Percentiles rank a stretch among this genome's conserved stretches.
phyloP scores from a whole-genome alignment of 2,329 filamentous ascomycete genomes.

The Trichoderma sp. region DNA sequence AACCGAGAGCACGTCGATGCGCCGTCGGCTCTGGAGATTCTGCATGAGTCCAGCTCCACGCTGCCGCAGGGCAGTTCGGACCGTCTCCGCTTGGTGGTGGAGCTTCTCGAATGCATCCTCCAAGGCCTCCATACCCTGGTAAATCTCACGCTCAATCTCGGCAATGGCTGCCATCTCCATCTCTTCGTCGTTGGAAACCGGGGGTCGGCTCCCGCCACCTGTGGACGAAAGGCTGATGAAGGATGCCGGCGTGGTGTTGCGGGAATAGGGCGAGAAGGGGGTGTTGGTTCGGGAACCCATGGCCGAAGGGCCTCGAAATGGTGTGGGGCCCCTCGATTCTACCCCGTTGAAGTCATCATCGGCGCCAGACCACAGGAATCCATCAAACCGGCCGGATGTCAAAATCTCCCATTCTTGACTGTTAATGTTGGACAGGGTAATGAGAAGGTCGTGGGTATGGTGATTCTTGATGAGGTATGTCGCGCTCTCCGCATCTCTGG shows the following conservation, averaged over 20 bases:
- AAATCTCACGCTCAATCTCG: constrained; percentile 91
- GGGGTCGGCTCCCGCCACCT: constrained; percentile 44
- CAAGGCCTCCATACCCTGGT: constrained; percentile 86
- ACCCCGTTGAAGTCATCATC: constrained; percentile 55
- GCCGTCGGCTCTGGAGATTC: constrained; percentile 59
- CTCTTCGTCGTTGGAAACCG: constrained; percentile 89
- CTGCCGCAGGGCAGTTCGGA: constrained; percentile 75
- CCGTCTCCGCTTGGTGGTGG: constrained; percentile 79
- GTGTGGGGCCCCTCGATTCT: constrained; percentile 56
- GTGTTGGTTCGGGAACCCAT: constrained; percentile 46
- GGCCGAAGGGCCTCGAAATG: constrained; percentile 44
- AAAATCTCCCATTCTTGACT: constrained; percentile 96
- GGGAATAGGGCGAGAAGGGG: constrained; percentile 51
- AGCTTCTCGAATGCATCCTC: constrained; percentile 92
- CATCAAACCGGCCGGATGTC: constrained; percentile 89
- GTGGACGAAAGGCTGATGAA: constrained; percentile 58
- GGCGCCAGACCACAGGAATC: constrained; percentile 90
- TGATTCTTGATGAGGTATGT: constrained; percentile 84
- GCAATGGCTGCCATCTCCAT: constrained; percentile 86
- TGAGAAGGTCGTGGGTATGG: constrained; percentile 77
- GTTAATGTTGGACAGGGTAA: constrained; percentile 83
- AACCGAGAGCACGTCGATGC: constrained; percentile 53
- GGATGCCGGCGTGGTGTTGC: constrained; percentile 56
- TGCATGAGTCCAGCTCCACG: constrained; percentile 73
- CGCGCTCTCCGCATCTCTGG: constrained; percentile 81